A percentile compares a stretch with the other conserved stretches of the same genome.
phyloP scores from a whole-genome alignment of 2,329 filamentous ascomycete species.

The Aspergillus flavus region DNA sequence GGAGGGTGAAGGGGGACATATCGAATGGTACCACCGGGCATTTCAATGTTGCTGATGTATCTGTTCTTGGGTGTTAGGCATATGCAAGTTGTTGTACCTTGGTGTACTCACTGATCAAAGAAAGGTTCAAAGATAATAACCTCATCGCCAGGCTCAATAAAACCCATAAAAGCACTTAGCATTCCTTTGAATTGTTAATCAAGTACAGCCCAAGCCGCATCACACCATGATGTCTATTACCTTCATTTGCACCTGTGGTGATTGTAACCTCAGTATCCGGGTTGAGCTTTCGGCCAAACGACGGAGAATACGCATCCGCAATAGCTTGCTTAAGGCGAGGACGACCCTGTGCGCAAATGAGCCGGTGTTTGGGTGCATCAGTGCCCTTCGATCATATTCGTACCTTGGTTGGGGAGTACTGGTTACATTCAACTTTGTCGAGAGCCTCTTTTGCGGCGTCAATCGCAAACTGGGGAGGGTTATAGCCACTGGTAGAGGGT shows the following conservation, averaged over 20 bases:
- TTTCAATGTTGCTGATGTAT: slow-evolving; percentile 97
- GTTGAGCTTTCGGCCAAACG: slow-evolving; percentile 79
- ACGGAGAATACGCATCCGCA: slow-evolving; percentile 86
- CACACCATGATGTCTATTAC: slow-evolving; percentile 23
- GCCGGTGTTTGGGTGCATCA: background rate
- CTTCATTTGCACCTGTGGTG: slow-evolving; percentile 68
- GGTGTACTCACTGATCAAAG: slow-evolving; percentile 77
- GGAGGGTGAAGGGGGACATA: slow-evolving; percentile 96
- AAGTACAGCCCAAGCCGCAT: background rate
- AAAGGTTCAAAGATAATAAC: slow-evolving; percentile 98
- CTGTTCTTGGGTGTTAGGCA: slow-evolving; percentile 35
- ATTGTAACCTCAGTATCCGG: slow-evolving; percentile 93
- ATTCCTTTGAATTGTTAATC: slow-evolving; percentile 59
- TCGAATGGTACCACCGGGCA: slow-evolving; percentile 92
- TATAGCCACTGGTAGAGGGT: slow-evolving; percentile 67
- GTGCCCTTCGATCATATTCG: background rate
- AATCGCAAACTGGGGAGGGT: slow-evolving; percentile 86
- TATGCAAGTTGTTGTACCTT: background rate
- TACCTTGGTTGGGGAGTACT: slow-evolving; percentile 92
- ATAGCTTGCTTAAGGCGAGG: slow-evolving; percentile 91
- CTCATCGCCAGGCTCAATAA: slow-evolving; percentile 91
- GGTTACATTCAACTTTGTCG: slow-evolving; percentile 92
- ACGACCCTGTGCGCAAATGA: slow-evolving; percentile 60
- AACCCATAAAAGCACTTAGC: slow-evolving; percentile 97
- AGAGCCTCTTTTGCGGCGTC: slow-evolving; percentile 89